Base-by-base conservation (phyloP, 2,329 filamentous ascomycete genomes). In the Elsinoe arachidis region DNA sequence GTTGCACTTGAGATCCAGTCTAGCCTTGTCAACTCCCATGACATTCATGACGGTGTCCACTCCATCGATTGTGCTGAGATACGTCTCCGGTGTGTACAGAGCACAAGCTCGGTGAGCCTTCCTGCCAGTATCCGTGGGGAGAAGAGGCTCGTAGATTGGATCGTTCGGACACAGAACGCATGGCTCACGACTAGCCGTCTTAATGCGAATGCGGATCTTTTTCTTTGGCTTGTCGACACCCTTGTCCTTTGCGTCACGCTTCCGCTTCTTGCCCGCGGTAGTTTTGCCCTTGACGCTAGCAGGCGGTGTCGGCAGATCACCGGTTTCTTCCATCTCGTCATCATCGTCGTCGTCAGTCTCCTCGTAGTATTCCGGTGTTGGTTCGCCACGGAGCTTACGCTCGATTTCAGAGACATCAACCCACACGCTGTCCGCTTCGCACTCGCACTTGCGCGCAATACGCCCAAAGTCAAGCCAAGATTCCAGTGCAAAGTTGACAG, bases 391-490 rank as follows among this genome's bases (percentile, higher is more conserved):
- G 47, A 97, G 74, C 70, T 95, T 96, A 60, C 93, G 88, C 73
- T 99, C 90, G 58, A 99, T 95, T 66, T 96, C 93, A 59, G 89
- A 85, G 3, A 97, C 90, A 68, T 99, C 91, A 55, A 99, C 90
- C 91, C 95, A 99, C 2, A 99, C 93, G 66, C 92, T 97, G 75
- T 99, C 93, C 60, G 95, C 85, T 63, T 96, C 91, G 69, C 93
- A 99, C 67, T 97, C 86, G 72, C 93, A 99, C 70, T 93, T 95
- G 73, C 96, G 96, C 14, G 93, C 93, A 64, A 96, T 90, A 65
- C 90, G 89, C 19, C 91, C 93, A 77, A 93, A 96, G 53, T 95
- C 87, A 46, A 99, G 75, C 93, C 93, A 99, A 30, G 89, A 87
- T 63, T 96, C 91, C 7, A 95, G 85, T 4, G 92, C 93, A 71